Conservation (phyloP, 2,329 filamentous ascomycete genomes). For the Trichophyton mentagrophytes region DNA sequence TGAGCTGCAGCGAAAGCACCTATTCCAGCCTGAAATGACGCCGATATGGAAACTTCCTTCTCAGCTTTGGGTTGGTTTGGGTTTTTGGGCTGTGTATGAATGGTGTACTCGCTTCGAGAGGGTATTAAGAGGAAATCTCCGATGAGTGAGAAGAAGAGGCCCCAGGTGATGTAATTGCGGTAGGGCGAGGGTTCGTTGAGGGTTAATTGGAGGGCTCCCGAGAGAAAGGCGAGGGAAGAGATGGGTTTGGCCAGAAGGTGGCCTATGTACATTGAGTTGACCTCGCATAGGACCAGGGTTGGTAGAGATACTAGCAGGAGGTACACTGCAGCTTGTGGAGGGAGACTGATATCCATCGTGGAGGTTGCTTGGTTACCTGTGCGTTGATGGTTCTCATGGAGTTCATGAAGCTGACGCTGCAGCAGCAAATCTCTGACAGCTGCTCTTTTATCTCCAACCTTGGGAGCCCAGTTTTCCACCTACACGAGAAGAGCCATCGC, state of each 20-base stretch:
- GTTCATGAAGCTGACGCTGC: not conserved
- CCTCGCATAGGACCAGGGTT: constrained; percentile 18
- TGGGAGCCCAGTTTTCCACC: not conserved
- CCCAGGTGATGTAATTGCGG: constrained; percentile 15
- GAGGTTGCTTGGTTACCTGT: not conserved
- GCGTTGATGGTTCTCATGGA: not conserved
- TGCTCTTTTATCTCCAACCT: too few species aligned
- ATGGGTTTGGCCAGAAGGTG: constrained; percentile 21
- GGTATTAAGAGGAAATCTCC: constrained; percentile 21
- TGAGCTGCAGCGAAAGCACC: constrained; percentile 21
- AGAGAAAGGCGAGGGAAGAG: constrained; percentile 20
- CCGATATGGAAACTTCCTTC: constrained; percentile 11
- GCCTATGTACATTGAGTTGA: constrained; percentile 17
- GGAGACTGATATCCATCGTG: constrained; percentile 14
- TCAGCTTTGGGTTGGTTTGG: not conserved
- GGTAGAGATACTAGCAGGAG: constrained; percentile 19
- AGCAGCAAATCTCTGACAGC: not conserved
- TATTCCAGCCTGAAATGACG: constrained; percentile 20
- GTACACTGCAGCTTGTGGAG: constrained; percentile 11
- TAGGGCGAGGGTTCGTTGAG: constrained; percentile 15
- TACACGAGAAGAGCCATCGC: not conserved
- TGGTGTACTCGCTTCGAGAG: constrained; percentile 16
- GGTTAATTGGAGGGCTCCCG: constrained; percentile 14
- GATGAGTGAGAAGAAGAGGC: constrained; percentile 17
- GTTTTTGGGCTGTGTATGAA: not conserved